Evolutionary conservation across 1,284 basidiomycete genomes (phyloP), one percentile per base, ranked within the genome.

Genomic region (Stygiomarasmius scandens): DNA sequence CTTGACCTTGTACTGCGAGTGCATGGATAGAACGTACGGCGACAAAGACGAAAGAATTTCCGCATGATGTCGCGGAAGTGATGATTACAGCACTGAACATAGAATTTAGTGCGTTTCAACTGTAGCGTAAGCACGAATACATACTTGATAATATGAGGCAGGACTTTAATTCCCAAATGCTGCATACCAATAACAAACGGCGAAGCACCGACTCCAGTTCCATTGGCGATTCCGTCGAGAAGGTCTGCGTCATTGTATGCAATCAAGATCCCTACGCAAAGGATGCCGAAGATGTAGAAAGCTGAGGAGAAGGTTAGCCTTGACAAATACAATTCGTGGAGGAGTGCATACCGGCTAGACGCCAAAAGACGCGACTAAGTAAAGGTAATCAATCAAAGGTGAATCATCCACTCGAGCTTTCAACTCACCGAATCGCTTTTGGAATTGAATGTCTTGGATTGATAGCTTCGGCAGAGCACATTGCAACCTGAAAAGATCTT

Each of bases 101-200:
- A 10, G 23, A 16, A n/a, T n/a, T 12, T 19, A 29, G 19, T 24
- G 24, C n/a, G 20, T 32, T 14, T 5, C n/a, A 14, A 45, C n/a
- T 12, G 25, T 14, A 46, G 43, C 12, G 5, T 10, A 50, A 3
- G 20, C 0, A 2, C 8, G 16, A 12, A 0, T 9, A 55, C 59
- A 3, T 46, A 58, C 59, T 61, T 61, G 53, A 69, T 69, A 55
- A 56, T 74, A 76, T 60, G 81, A 75, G 54, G 81, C 76, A 68
- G 80, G 78, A 34, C 61, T 49, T 70, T 74, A 69, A 84, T 80
- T 11, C 79, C 78, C 4, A 82, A 80, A 56, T 72, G 74, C 38
- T 70, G 63, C 61, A 84, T 81, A 45, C 81, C 83, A 59, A 84
- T 82, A 62, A 84, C 82, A 66, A 78, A 84, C 49, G 75, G 67